A percentile compares a stretch with the other conserved stretches of the same genome.
These are phyloP conservation scores for Fusarium proliferatum DNA, from an alignment of 2,329 filamentous ascomycete species.

Conservation along the genomic window DNA sequence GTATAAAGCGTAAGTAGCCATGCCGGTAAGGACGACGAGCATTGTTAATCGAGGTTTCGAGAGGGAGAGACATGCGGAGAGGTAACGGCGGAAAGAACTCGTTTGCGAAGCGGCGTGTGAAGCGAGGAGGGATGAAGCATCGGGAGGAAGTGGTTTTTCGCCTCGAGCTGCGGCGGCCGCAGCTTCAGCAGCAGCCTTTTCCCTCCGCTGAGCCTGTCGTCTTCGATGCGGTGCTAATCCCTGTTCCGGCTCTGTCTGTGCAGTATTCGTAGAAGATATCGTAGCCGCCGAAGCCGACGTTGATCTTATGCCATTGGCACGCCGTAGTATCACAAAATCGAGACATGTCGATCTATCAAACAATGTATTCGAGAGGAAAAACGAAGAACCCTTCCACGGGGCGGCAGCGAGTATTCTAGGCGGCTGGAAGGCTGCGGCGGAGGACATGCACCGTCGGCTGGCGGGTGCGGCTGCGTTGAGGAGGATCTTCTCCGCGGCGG, in stretches of 20 bases:
- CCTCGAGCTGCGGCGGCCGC: constrained; percentile 30
- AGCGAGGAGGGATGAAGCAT: constrained; percentile 67
- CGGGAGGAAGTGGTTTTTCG: constrained; percentile 54
- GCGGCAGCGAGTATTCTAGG: constrained; percentile 37
- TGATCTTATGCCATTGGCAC: constrained; percentile 45
- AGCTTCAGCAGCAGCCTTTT: constrained; percentile 38
- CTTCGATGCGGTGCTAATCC: constrained; percentile 51
- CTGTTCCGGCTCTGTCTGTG: constrained; percentile 30
- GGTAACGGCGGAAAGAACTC: constrained; percentile 69
- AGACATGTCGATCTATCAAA: constrained; percentile 53
- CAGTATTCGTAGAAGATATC: constrained; percentile 28
- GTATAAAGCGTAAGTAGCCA: constrained; percentile 91
- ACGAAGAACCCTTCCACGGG: constrained; percentile 37
- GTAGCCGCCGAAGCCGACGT: constrained; percentile 39
- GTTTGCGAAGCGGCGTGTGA: constrained; percentile 62
- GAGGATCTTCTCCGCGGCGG: constrained; percentile 47
- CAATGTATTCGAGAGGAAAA: constrained; percentile 52
- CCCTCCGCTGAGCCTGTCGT: constrained; percentile 47
- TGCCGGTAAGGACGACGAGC: constrained; percentile 90
- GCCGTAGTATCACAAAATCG: constrained; percentile 47
- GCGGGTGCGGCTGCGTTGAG: constrained; percentile 35
- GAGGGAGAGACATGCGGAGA: constrained; percentile 87
- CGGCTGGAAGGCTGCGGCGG: constrained; percentile 40
- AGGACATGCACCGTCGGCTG: constrained; percentile 47
- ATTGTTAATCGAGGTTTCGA: constrained; percentile 95